phyloP scores from a whole-genome alignment of 352 stramenopile genomes.

The Phytophthora brassicae region DNA sequence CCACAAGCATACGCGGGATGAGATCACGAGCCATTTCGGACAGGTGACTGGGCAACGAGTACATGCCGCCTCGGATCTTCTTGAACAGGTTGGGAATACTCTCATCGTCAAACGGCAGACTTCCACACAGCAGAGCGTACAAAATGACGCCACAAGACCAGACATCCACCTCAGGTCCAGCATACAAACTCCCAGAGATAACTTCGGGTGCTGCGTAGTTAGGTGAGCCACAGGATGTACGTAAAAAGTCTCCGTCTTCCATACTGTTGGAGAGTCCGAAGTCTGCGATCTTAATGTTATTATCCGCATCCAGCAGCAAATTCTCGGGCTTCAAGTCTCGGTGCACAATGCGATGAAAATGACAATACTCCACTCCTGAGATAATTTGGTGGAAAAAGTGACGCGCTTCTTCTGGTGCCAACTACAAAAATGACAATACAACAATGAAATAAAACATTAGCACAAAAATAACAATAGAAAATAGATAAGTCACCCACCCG shows the following conservation, averaged over 20 bases:
- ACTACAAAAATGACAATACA: no score
- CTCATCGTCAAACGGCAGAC: slow-evolving; percentile 98
- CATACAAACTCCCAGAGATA: slow-evolving; percentile 98
- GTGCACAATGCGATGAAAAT: slow-evolving; percentile 99
- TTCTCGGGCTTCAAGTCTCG: slow-evolving; percentile 99
- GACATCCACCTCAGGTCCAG: slow-evolving; percentile 98
- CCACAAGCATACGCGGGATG: slow-evolving; percentile 98
- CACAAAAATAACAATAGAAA: not conserved
- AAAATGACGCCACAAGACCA: slow-evolving; percentile 99
- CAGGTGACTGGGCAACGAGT: slow-evolving; percentile 96
- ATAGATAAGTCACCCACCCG: slow-evolving; percentile 45
- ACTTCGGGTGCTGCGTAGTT: slow-evolving; percentile 99
- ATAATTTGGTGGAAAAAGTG: slow-evolving; percentile 99
- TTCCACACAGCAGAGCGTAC: slow-evolving; percentile 98
- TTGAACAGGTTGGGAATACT: slow-evolving; percentile 99
- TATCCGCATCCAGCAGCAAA: slow-evolving; percentile 96
- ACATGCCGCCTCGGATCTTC: slow-evolving; percentile 99
- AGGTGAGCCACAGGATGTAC: slow-evolving; percentile 96
- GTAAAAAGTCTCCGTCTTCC: slow-evolving; percentile 98
- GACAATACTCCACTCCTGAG: slow-evolving; percentile 99
- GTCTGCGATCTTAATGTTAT: slow-evolving; percentile 99
- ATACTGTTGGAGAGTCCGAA: slow-evolving; percentile 99
- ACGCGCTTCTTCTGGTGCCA: slow-evolving; percentile 96
- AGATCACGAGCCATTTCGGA: slow-evolving; percentile 95
- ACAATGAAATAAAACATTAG: slow-evolving; percentile 17